Evolutionary conservation across 192 early-diverging fungal species (phyloP).

Genomic region (Geranomyces michiganensis): DNA sequence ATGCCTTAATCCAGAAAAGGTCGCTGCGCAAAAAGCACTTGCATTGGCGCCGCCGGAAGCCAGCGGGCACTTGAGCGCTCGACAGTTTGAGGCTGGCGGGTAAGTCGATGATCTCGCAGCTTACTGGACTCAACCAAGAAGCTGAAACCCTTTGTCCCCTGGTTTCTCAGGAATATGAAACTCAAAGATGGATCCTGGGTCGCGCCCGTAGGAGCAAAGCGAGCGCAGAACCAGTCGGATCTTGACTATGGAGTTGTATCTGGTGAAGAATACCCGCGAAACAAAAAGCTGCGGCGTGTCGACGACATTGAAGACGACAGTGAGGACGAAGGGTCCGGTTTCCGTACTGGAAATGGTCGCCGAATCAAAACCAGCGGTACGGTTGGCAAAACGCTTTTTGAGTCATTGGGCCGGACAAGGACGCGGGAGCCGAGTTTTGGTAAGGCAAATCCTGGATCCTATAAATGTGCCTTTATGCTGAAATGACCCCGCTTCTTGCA

Average conservation of each 20-base stretch:
- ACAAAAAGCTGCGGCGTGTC: background rate
- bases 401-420: background rate
- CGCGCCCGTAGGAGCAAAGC: conserved; percentile 1
- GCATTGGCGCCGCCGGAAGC: conserved; percentile 1
- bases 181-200: conserved; percentile 28
- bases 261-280: background rate
- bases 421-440: background rate
- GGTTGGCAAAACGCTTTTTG: background rate
- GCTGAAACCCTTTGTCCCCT: no score
- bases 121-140: background rate
- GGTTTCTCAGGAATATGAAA: background rate
- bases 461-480: background rate
- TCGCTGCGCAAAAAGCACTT: conserved; percentile 21
- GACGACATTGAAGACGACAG: background rate
- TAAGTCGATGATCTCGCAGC: background rate
- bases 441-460: background rate
- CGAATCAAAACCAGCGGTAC: background rate
- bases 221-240: background rate
- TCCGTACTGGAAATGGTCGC: background rate
- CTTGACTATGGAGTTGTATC: conserved; percentile 22
- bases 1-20: conserved; percentile 44
- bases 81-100: conserved; percentile 29
- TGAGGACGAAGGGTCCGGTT: conserved; percentile 13
- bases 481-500: background rate
- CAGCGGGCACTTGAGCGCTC: conserved; percentile 1